phyloP scores from a whole-genome alignment of 345 rosid species.

The Eucalyptus lansdowneana region DNA sequence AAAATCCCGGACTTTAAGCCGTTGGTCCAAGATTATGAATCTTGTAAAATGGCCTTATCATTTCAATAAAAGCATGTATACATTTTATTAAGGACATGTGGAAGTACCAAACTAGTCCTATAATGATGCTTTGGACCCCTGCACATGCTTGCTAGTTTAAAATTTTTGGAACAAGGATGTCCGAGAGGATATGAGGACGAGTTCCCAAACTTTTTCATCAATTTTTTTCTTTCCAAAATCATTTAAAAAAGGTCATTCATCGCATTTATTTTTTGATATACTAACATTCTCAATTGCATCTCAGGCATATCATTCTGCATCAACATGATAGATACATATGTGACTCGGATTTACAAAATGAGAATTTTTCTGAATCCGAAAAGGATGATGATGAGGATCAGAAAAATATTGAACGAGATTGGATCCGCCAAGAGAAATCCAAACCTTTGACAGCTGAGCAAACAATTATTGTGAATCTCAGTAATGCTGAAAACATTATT shows the following conservation, averaged over 20 bases:
- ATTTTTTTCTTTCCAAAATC: not conserved
- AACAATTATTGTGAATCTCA: not conserved
- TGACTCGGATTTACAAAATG: not conserved
- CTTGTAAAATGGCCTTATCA: not conserved
- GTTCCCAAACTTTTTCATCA: not conserved
- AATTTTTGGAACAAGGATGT: not conserved
- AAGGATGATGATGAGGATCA: not conserved
- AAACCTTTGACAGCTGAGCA: not conserved
- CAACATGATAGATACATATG: not conserved
- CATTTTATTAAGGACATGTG: not conserved
- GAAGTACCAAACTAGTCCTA: too few species aligned
- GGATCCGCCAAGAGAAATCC: not conserved
- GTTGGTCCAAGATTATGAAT: not conserved
- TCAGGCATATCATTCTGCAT: not conserved
- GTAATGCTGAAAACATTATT: not conserved
- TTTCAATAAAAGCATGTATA: not conserved
- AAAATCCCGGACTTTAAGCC: not conserved
- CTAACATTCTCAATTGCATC: not conserved
- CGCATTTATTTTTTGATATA: too few species aligned
- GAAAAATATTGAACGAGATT: not conserved
- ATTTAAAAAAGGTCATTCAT: not conserved
- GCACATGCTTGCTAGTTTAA: not conserved
- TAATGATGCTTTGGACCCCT: not conserved
- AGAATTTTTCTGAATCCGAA: not conserved
- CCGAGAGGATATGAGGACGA: accelerated